Base-by-base conservation (phyloP, 768 basidiomycete genomes). In the Boletus pseudopeckii region DNA sequence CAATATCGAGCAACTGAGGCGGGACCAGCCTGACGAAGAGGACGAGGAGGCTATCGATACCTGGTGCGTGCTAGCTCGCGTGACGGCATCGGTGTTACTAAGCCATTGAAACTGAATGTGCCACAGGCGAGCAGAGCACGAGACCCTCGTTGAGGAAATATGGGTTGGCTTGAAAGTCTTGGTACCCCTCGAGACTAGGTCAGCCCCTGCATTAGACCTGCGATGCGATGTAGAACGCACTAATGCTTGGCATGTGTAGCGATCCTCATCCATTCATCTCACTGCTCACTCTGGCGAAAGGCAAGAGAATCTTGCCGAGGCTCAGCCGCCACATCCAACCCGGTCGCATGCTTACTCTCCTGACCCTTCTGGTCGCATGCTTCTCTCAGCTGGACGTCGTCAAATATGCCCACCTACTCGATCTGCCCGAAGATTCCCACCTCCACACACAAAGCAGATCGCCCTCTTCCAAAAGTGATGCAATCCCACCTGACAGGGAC, bases 261-360 rank as follows among this genome's bases (percentile, higher is more conserved):
- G 80, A 89, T 57, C 96, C 96, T 3, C 97, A 99, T 74, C 97
- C 97, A 2, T 98, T 99, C 74, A 85, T 99, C 60, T 93, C 95
- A 3, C 78, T 99, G 33, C 80, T 99, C 45, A 80, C 79, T 18
- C 86, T 91, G 5, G 81, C 82, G 61, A 99, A 99, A 72, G 97
- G 97, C 52, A 98, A 98, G 75, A 86, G 86, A 56, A 80, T 99
- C 24, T 77, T 99, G 13, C 90, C 93, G 4, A 86, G 97, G 42
- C 81, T 94, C 14, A 85, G 92, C 10, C 86, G 95, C 18, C 88
- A 93, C 61, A 80, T 98, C 17, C 80, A 81, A 56, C 79, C 82
- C 32, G 77, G 87, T 45, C 86, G 89, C 66, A 86, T 92, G 79
- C 81, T 92, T 37, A 93, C 91, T 6, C 75, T 98, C 24, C 75